Evolutionary conservation across 371 early-diverging fungal species (phyloP), one percentile per base, ranked within the genome.

Genomic region (Syncephalastrum sp.): DNA sequence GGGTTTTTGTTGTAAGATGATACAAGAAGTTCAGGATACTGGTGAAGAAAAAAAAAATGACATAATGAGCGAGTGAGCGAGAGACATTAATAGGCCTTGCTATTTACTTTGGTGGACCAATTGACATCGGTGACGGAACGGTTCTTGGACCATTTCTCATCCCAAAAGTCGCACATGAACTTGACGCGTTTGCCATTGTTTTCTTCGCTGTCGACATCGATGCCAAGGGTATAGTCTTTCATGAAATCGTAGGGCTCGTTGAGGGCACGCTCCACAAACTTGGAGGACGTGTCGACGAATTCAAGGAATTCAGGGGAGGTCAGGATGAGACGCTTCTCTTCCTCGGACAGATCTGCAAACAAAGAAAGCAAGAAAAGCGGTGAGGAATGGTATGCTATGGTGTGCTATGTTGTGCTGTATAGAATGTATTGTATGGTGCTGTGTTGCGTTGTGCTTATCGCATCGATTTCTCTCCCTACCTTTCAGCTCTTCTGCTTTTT

Each of bases 1-100:
- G 88, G 82, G 61, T 92, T 92, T 64, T 95, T 93, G 79, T 92
- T 95, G 72, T 96, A 96, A 0, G 95, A 85, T 6, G 89, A 89
- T 2, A 93, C 90, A 6, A 91, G 68, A 14, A 96, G 75, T 69
- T 97, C 97, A 8, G 93, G 92, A 67, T 88, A 89, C 86, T 91
- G 67, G 7, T 2, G 29, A 14, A 24, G 21, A 53, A 24, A 43
- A 14, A 42, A 17, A 50, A 21, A 13, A 33, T 8, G 14, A 8
- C 27, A 50, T 50, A 23, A 8, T 53, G 53, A 41, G 15, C 27
- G 16, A 42, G 1, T 53, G 53, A 41, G 15, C 27, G 16, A 42
- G 1, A n/a, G 13, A 19, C 10, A 19, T 25, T 10, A 1, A 17
- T 10, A 23, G 10, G 7, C 24, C 24, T 16, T 41, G 5, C 6